Conservation (phyloP, 176 grass and related monocot genomes). For the Rhynchospora tenuis region DNA sequence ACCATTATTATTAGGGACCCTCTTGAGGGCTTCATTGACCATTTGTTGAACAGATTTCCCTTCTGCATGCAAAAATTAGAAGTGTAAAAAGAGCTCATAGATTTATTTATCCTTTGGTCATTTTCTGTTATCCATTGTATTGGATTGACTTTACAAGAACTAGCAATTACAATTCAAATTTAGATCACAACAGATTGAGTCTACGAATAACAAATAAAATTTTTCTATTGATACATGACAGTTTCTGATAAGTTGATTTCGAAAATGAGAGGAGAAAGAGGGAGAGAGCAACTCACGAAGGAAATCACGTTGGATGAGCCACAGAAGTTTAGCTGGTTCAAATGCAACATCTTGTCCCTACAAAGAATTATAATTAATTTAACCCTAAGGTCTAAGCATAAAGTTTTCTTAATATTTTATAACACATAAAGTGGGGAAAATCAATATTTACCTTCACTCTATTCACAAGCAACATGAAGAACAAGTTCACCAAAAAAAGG, state of each 20-base stretch:
- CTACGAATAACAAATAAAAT: constrained; percentile 25
- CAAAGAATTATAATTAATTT: constrained; percentile 19
- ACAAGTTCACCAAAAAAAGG: constrained; percentile 16
- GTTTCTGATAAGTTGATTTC: neutral
- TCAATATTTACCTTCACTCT: constrained; percentile 87
- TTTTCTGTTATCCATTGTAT: neutral
- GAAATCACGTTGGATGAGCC: constrained; percentile 96
- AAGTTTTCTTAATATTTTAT: neutral
- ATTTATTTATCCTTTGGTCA: neutral
- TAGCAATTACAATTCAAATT: neutral
- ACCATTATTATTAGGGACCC: constrained; percentile 72
- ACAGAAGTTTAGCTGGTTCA: constrained; percentile 93
- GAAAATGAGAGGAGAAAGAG: neutral
- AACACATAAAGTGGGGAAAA: constrained; percentile 1
- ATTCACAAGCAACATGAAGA: constrained; percentile 25
- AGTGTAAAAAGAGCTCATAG: neutral
- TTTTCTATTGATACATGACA: neutral
- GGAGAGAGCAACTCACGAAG: constrained; percentile 52
- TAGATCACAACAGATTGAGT: neutral
- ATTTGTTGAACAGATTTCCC: constrained; percentile 95
- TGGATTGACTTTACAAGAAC: neutral
- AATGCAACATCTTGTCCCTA: constrained; percentile 93
- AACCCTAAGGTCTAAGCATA: neutral
- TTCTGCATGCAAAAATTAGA: constrained; percentile 48
- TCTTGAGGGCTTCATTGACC: constrained; percentile 83